Percentiles rank a stretch among this genome's conserved stretches.
Conservation (phyloP, 495 filamentous ascomycete species). For the Amniculicola lignicola region DNA sequence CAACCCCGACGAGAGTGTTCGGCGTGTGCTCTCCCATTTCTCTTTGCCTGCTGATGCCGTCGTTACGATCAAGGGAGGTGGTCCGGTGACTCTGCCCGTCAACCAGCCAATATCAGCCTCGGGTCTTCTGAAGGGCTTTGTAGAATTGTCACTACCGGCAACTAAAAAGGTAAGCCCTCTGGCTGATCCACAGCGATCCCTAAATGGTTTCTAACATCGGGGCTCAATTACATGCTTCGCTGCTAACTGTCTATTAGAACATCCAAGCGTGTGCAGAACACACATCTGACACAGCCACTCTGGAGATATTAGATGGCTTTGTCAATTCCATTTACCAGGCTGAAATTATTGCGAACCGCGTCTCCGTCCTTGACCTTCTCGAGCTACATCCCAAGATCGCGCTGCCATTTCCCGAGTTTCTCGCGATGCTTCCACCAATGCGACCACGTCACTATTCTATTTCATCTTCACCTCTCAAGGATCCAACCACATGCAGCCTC, state of each 20-base stretch:
- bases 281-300: not conserved
- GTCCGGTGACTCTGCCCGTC: constrained; percentile 56
- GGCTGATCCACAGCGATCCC: too few relatives aligned
- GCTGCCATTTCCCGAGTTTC: constrained; percentile 53
- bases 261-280: not conserved
- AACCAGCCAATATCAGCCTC: constrained; percentile 56
- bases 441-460: constrained; percentile 71
- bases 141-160: constrained; percentile 60
- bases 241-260: too few relatives aligned
- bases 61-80: constrained; percentile 43
- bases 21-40: constrained; percentile 49
- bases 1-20: constrained; percentile 58
- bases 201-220: too few relatives aligned
- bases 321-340: constrained; percentile 51
- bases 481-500: constrained; percentile 57
- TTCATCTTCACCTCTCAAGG: constrained; percentile 63
- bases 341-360: constrained; percentile 54
- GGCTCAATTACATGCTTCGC: too few relatives aligned
- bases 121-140: constrained; percentile 62
- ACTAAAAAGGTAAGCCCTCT: constrained; percentile 39
- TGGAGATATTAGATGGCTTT: constrained; percentile 35
- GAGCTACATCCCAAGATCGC: constrained; percentile 54
- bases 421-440: constrained; percentile 68
- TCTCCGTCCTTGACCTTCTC: constrained; percentile 61
- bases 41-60: constrained; percentile 59